phyloP scores from a whole-genome alignment of 2,329 filamentous ascomycete genomes.

The Talaromyces pinophilus region DNA sequence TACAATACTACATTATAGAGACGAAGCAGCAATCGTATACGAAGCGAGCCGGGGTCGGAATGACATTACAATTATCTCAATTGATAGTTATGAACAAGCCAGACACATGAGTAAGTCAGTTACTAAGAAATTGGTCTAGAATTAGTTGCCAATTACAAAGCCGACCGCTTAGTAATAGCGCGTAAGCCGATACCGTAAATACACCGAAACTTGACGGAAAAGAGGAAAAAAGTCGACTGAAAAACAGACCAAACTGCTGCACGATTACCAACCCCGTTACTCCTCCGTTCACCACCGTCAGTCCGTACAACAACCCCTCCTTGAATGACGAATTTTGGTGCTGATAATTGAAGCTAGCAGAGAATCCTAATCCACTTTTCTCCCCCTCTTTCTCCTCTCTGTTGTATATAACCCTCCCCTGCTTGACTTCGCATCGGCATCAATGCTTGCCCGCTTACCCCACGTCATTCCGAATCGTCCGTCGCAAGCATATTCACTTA shows the following conservation, averaged over 20 bases:
- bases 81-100: too few species aligned
- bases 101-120: neutral
- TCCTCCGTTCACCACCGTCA: neutral
- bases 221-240: neutral
- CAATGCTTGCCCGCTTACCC: constrained; percentile 22
- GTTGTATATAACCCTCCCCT: constrained; percentile 1
- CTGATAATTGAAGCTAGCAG: neutral
- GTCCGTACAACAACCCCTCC: neutral
- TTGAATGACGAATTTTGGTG: constrained; percentile 1
- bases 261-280: neutral
- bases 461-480: constrained; percentile 17
- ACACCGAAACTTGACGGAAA: neutral
- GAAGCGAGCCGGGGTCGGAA: constrained; percentile 7
- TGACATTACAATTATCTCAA: neutral
- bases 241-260: neutral
- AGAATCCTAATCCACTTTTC: neutral
- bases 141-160: neutral
- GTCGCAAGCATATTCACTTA: constrained; percentile 13
- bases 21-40: constrained; percentile 13
- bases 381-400: neutral
- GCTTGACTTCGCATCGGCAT: constrained; percentile 10
- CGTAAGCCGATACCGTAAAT: neutral
- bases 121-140: neutral
- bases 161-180: neutral
- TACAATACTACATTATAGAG: constrained; percentile 15